Evolutionary conservation across 2,329 filamentous ascomycete species (phyloP), one percentile per base, ranked within the genome.

Genomic region (Aureobasidium mangrovei): DNA sequence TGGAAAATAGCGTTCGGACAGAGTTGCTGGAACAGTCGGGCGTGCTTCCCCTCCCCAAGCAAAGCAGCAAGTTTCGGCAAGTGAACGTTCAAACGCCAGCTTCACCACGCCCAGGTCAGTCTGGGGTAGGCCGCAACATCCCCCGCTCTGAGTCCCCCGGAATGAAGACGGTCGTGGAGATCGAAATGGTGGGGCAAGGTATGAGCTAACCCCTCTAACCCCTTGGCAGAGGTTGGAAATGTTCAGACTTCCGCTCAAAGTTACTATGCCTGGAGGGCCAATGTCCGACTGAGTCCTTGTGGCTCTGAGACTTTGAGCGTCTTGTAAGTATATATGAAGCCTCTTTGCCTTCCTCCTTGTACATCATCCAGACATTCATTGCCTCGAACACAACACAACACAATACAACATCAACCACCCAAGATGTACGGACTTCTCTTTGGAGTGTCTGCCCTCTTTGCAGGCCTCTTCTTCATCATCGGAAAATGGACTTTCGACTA

Each of bases 401-500:
- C 7, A 4, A 7, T 26, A 26, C 2, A 7, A 26, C n/a, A 41
- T 4, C n/a, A 10, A 9, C 7, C 4, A 39, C 10, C 5, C 26
- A 48, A 48, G 3, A 48, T 38, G 33, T 48, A 39, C 33, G 33
- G 26, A 7, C 6, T 39, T 3, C 9, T 48, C 8, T 48, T 38
- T 18, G 32, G 45, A 10, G 33, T 39, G 6, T 39, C 45, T 48
- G 33, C 33, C 36, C 10, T 48, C 33, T 39, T 48, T 18, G 45
- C 45, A 18, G 26, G 44, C 5, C 32, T 48, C 26, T 18, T 24
- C 8, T 38, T 47, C 33, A 2, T 47, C n/a, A 9, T 28, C 7
- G 2, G 26, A 27, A 47, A 36, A 47, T 47, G 44, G 31, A 35
- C 26, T 9, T 47, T 51, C 33, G 48, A 42, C 28, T 77, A 76